Percentiles rank a stretch among this genome's conserved stretches.
phyloP scores from a whole-genome alignment of 164 flowering plant species.

The Amborella trichopoda region DNA sequence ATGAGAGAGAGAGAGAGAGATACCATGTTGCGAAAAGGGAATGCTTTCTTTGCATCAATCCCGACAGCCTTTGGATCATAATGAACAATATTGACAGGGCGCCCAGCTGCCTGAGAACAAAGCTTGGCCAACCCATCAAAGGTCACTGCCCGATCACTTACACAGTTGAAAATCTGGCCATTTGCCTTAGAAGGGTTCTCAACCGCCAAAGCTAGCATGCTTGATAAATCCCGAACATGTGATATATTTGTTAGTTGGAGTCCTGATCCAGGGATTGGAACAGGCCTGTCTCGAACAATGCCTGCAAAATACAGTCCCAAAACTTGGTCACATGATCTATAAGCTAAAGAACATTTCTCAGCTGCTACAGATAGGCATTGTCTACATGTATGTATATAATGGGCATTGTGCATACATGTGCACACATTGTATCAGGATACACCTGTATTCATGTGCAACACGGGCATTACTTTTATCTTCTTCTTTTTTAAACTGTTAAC shows the following conservation, averaged over 20 bases:
- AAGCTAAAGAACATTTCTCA: too few species aligned
- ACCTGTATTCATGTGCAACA: too few species aligned
- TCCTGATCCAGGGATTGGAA: conserved; percentile 95
- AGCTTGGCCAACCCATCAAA: conserved; percentile 88
- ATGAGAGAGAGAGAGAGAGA: neutral
- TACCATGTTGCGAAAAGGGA: conserved; percentile 95
- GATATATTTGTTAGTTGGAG: conserved; percentile 94
- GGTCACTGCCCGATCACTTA: conserved; percentile 90
- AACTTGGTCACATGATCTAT: too few species aligned
- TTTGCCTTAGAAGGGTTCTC: conserved; percentile 61
- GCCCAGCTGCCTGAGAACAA: conserved; percentile 88
- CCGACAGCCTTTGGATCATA: conserved; percentile 87
- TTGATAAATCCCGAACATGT: conserved; percentile 81
- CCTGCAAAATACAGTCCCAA: conserved; percentile 34
- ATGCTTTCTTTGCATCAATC: conserved; percentile 85
- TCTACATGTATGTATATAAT: too few species aligned
- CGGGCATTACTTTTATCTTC: too few species aligned
- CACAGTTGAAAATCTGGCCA: conserved; percentile 85
- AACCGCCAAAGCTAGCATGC: conserved; percentile 79
- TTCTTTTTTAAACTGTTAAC: too few species aligned
- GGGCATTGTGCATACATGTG: too few species aligned
- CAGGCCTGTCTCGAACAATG: conserved; percentile 81
- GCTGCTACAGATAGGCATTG: too few species aligned
- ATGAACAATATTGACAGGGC: conserved; percentile 58
- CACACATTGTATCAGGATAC: too few species aligned